Conservation (phyloP, 257 asterid species). For the Nicotiana tabacum region DNA sequence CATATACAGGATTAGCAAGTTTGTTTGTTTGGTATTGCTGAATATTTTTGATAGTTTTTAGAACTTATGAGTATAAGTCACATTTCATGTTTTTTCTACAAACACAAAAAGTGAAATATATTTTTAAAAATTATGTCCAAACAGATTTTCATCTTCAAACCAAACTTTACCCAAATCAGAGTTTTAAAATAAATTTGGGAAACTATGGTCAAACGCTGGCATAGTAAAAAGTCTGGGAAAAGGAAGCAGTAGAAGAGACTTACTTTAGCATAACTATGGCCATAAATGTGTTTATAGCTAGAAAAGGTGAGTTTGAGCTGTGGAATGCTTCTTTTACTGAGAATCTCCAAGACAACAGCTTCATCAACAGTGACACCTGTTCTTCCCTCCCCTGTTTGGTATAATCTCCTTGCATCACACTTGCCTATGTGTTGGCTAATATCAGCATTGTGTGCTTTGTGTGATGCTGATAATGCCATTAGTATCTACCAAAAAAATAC, state of each 20-base stretch:
- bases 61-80: too few species aligned
- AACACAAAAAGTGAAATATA: too few species aligned
- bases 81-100: background rate
- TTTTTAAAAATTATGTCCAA: too few species aligned
- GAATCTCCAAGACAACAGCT: conserved; percentile 59
- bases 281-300: conserved; percentile 57
- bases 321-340: conserved; percentile 69
- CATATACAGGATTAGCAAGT: too few species aligned
- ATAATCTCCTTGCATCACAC: conserved; percentile 67
- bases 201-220: too few species aligned
- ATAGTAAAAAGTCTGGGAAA: background rate
- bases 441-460: conserved; percentile 60
- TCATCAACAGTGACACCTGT: conserved; percentile 44
- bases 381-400: conserved; percentile 61
- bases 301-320: conserved; percentile 52
- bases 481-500: conserved; percentile 35
- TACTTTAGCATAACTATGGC: conserved; percentile 56
- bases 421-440: conserved; percentile 65
- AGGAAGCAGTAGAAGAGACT: conserved; percentile 5
- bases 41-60: too few species aligned
- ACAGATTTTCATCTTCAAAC: too few species aligned
- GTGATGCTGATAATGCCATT: conserved; percentile 68
- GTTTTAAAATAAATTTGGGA: too few species aligned
- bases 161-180: too few species aligned
- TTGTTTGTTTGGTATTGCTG: too few species aligned